Base-by-base conservation (phyloP, 2,329 filamentous ascomycete genomes). In the Xylariaceae sp. region DNA sequence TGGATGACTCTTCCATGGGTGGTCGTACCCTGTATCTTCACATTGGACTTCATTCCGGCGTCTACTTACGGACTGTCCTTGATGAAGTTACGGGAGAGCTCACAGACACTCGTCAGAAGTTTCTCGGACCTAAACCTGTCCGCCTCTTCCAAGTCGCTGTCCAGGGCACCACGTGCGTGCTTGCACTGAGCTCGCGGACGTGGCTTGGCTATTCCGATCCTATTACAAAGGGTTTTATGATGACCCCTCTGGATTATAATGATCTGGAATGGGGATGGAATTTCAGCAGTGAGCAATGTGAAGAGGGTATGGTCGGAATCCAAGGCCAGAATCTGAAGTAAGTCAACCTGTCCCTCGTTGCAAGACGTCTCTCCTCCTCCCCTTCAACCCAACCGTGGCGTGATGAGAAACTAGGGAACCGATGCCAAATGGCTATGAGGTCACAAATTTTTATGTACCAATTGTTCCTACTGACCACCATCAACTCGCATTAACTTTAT, bases 31-130 rank as follows among this genome's bases (percentile, higher is more conserved):
- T 96, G 3, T 97, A 96, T 71, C 83, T 99, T 4, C 94, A 99
- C 69, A 97, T 99, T 61, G 95, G 94, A 57, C 82, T 99, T 1
- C 88, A 94, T 71, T 97, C 92, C 35, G 94, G 95, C 58, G 92
- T 99, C 9, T 99, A 99, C 72, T 84, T 99, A 23, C 86, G 95
- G 50, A 97, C 94, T 0, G 90, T 97, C 4, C 79, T 99, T 13
- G 94, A 99, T 68, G 95, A 97, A 71, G 85, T 96, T 47, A 97
- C 92, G 2, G 95, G 95, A 60, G 94, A 99, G 72, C 81, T 99
- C 41, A 95, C 92, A 1, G 93, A 99, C 71, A 97, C 93, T 0
- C 83, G 94, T 51, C 94, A 94, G 61, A 92, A 95, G 58, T 99
- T 99, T 75, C 80, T 99, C 7, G 95, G 95, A 0, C 89, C 92